phyloP scores from a whole-genome alignment of 768 basidiomycete genomes.

The Boletus rufocinnamomeus region DNA sequence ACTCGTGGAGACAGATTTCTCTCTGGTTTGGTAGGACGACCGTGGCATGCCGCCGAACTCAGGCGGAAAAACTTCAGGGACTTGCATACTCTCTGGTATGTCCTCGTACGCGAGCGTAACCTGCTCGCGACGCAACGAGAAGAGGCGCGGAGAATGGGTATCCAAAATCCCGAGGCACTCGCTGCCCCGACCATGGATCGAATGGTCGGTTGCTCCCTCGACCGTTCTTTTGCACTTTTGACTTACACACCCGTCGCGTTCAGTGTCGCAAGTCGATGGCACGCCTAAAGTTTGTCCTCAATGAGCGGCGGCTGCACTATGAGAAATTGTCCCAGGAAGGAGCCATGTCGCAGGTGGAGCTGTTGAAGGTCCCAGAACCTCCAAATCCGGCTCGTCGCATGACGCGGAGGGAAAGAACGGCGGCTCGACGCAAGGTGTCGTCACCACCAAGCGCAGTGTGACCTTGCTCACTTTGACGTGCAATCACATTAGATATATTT shows the following conservation, averaged over 20 bases:
- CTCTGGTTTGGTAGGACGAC: conserved; percentile 60
- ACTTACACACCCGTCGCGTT: conserved; percentile 7
- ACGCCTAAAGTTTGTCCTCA: conserved; percentile 90
- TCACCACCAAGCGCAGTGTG: conserved; percentile 7
- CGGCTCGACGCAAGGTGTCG: conserved; percentile 16
- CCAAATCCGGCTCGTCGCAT: conserved; percentile 15
- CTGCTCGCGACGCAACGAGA: conserved; percentile 85
- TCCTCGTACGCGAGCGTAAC: conserved; percentile 86
- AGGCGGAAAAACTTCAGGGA: conserved; percentile 91
- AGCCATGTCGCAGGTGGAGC: conserved; percentile 19
- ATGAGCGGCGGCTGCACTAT: conserved; percentile 86
- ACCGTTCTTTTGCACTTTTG: not conserved
- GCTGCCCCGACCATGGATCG: conserved; percentile 39
- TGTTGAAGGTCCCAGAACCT: conserved; percentile 17
- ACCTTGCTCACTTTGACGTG: conserved; percentile 1
- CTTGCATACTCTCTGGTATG: conserved; percentile 94
- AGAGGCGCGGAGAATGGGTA: conserved; percentile 67
- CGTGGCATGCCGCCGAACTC: conserved; percentile 86
- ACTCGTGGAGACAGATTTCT: conserved; percentile 3
- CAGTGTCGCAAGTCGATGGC: conserved; percentile 95
- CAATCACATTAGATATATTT: conserved; percentile 15
- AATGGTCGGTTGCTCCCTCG: conserved; percentile 40
- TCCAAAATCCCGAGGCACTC: conserved; percentile 33
- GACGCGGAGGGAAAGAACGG: conserved; percentile 25
- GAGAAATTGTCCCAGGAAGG: conserved; percentile 40